Evolutionary conservation across 2,329 filamentous ascomycete genomes (phyloP).

Genomic region (Aspergillus sp.): DNA sequence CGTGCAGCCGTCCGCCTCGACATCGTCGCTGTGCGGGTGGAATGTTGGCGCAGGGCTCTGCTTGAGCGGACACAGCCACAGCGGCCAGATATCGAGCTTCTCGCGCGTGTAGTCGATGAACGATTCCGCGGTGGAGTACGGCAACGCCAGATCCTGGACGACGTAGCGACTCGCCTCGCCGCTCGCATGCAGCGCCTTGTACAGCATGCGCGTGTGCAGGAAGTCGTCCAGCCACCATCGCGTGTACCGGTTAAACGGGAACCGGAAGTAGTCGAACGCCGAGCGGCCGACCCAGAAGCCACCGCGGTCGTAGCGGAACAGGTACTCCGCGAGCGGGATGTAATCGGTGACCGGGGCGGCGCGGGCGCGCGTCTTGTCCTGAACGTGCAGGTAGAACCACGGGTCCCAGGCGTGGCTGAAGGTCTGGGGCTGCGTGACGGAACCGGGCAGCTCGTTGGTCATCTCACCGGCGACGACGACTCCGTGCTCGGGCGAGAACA

Average conservation of each 20-base stretch:
- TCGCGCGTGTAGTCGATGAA: constrained; percentile 48
- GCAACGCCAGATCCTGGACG: constrained; percentile 62
- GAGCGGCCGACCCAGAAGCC: constrained; percentile 63
- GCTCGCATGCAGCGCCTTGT: constrained; percentile 60
- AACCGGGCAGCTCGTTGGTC: constrained; percentile 41
- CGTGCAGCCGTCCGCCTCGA: constrained; percentile 11
- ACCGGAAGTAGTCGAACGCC: constrained; percentile 60
- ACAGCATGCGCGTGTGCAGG: constrained; percentile 61
- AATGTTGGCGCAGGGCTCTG: constrained; percentile 18
- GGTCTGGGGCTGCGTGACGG: constrained; percentile 19
- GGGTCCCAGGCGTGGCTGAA: constrained; percentile 63
- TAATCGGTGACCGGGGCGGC: constrained; percentile 16
- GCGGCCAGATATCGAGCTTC: constrained; percentile 50
- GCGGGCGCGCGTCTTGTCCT: constrained; percentile 9
- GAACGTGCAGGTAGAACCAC: constrained; percentile 71
- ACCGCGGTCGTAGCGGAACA: constrained; percentile 56
- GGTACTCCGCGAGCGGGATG: constrained; percentile 35
- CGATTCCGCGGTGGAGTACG: constrained; percentile 48
- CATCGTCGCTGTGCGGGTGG: constrained; percentile 24
- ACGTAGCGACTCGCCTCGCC: constrained; percentile 56
- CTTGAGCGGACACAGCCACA: constrained; percentile 61
- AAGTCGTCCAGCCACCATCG: constrained; percentile 60
- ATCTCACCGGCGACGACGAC: constrained; percentile 62
- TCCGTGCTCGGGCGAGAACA: constrained; percentile 55
- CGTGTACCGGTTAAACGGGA: constrained; percentile 59